phyloP scores from a whole-genome alignment of 2,329 filamentous ascomycete genomes.

The Xylaria polymorpha region DNA sequence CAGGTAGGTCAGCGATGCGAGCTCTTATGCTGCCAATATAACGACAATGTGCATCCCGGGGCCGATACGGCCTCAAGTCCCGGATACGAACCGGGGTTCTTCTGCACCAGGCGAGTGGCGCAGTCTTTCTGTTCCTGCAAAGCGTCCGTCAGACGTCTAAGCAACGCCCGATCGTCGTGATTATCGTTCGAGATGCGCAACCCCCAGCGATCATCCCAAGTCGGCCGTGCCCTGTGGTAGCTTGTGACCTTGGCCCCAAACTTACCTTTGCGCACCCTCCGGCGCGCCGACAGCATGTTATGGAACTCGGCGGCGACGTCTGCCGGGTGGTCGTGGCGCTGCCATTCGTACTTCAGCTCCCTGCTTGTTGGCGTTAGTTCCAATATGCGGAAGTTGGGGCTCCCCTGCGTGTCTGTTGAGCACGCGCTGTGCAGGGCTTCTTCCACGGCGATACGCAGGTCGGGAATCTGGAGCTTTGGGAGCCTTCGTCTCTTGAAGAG shows the following conservation, averaged over 20 bases:
- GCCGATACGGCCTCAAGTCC: constrained; percentile 16
- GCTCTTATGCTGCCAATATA: constrained; percentile 40
- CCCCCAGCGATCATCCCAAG: constrained; percentile 22
- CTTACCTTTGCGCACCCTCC: constrained; percentile 36
- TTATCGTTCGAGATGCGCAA: not conserved
- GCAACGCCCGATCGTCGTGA: constrained; percentile 8
- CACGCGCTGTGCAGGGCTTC: constrained; percentile 29
- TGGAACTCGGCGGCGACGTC: constrained; percentile 33
- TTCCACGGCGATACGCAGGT: constrained; percentile 14
- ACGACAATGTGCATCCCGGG: constrained; percentile 22
- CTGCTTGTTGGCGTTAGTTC: constrained; percentile 33
- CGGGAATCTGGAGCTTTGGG: constrained; percentile 35
- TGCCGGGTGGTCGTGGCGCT: not conserved
- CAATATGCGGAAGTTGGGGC: constrained; percentile 20
- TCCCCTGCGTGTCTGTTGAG: constrained; percentile 33
- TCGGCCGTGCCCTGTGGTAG: constrained; percentile 17
- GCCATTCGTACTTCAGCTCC: constrained; percentile 20
- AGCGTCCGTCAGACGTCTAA: constrained; percentile 18
- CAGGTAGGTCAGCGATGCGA: constrained; percentile 4
- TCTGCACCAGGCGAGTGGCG: constrained; percentile 29
- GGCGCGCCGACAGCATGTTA: constrained; percentile 40
- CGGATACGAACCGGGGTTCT: constrained; percentile 7
- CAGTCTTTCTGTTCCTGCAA: constrained; percentile 36
- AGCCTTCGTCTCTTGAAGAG: constrained; percentile 20
- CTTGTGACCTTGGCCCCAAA: constrained; percentile 26